Evolutionary conservation across 1,284 basidiomycete genomes (phyloP).

Genomic region (Sporisorium scitamineum): DNA sequence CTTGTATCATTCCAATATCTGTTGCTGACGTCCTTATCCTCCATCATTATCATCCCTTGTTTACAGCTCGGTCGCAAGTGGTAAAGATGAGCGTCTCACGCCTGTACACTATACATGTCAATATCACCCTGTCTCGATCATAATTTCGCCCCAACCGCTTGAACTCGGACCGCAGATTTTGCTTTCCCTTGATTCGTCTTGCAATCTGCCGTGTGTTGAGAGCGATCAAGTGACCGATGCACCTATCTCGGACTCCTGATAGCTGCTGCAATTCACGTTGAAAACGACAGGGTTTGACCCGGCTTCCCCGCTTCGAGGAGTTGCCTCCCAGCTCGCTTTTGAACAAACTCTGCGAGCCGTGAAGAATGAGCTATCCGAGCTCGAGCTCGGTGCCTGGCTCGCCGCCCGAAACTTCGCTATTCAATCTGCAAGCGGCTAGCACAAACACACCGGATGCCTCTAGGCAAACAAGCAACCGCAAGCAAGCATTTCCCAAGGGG

Average conservation of each 20-base stretch:
- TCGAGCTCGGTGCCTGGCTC: no score
- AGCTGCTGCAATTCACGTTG: no score
- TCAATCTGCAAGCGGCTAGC: no score
- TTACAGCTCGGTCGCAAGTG: constrained; percentile 39
- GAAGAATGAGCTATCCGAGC: no score
- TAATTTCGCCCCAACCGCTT: not conserved
- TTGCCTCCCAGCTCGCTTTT: no score
- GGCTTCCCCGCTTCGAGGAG: no score
- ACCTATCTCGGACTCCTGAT: not conserved
- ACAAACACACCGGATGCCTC: no score
- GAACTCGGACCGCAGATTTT: not conserved
- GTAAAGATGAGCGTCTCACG: constrained; percentile 6
- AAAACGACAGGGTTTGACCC: no score
- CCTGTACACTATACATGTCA: constrained; percentile 1
- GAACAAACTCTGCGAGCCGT: no score
- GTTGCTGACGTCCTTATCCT: not conserved
- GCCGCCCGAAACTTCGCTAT: no score
- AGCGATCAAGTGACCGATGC: not conserved
- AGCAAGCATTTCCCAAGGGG: no score
- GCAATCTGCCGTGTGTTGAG: not conserved
- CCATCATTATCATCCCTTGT: not conserved
- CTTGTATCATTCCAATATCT: not conserved
- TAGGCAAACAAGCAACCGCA: no score
- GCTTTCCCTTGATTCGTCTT: not conserved
- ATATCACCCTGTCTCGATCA: not conserved